Percentiles rank a stretch among this genome's conserved stretches.
Conservation (phyloP, 2,329 filamentous ascomycete genomes). For the Chalaropsis ovoidea region DNA sequence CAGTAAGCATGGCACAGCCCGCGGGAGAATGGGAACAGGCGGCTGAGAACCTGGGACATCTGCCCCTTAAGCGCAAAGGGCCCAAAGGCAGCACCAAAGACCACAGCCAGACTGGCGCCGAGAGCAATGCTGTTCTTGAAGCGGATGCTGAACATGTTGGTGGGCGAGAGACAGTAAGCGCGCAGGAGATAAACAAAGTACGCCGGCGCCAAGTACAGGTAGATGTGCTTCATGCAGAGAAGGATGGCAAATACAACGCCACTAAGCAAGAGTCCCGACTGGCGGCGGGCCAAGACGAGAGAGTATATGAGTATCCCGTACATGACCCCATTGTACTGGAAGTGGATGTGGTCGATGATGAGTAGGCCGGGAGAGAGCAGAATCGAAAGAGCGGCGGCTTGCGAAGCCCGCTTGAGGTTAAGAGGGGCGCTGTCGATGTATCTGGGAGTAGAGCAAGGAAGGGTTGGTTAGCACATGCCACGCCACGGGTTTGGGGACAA, state of each 20-base stretch:
- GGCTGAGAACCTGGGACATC: conserved; percentile 68
- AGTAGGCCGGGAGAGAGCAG: conserved; percentile 84
- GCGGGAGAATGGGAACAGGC: conserved; percentile 87
- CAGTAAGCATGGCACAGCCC: conserved; percentile 96
- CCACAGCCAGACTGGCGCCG: conserved; percentile 56
- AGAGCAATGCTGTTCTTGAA: conserved; percentile 77
- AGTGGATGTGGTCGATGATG: conserved; percentile 97
- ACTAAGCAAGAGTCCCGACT: conserved; percentile 63
- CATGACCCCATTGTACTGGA: conserved; percentile 97
- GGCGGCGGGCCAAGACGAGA: conserved; percentile 67
- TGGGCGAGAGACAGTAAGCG: conserved; percentile 72
- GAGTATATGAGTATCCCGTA: conserved; percentile 86
- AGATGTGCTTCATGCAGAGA: conserved; percentile 95
- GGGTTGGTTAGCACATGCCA: background rate
- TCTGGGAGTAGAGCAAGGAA: conserved; percentile 35
- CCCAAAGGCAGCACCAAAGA: conserved; percentile 76
- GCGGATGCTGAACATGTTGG: conserved; percentile 63
- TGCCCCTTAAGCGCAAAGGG: conserved; percentile 77
- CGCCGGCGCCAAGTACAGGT: conserved; percentile 88
- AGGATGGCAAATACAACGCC: conserved; percentile 75
- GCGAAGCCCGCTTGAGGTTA: conserved; percentile 60
- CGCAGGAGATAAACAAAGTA: conserved; percentile 93
- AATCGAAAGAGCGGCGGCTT: conserved; percentile 79
- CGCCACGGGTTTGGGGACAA: background rate
- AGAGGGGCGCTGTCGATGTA: conserved; percentile 63